Percentiles rank a stretch among this genome's conserved stretches.
phyloP scores from a whole-genome alignment of 345 rosid species.

The Eucalyptus microcorys region DNA sequence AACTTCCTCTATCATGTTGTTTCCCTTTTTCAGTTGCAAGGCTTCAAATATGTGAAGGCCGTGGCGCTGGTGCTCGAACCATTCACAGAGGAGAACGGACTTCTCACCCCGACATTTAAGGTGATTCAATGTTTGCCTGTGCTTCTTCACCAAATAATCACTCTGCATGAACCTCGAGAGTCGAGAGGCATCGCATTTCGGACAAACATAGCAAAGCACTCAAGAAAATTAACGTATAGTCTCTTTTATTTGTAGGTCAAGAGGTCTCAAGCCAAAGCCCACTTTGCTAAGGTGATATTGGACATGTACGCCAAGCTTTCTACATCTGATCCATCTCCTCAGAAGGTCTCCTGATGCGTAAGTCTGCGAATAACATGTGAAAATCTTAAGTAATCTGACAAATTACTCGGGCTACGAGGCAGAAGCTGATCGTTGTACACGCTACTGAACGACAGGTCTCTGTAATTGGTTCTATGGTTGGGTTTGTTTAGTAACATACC shows the following conservation, averaged over 20 bases:
- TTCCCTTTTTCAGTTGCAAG: constrained; percentile 40
- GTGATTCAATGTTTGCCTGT: constrained; percentile 6
- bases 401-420: neutral
- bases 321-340: constrained; percentile 8
- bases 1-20: neutral
- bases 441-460: neutral
- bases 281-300: constrained; percentile 52
- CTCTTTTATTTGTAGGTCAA: constrained; percentile 38
- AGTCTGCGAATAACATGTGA: neutral
- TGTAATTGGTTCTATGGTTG: neutral
- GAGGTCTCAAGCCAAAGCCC: constrained; percentile 73
- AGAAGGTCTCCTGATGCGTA: neutral
- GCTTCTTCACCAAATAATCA: neutral
- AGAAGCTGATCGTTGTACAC: neutral
- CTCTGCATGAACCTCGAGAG: neutral
- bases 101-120: constrained; percentile 86
- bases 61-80: constrained; percentile 74
- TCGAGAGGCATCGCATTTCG: neutral
- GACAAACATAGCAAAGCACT: neutral
- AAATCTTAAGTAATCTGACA: neutral
- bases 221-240: neutral
- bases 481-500: neutral
- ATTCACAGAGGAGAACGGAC: constrained; percentile 68
- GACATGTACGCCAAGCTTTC: constrained; percentile 60
- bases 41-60: constrained; percentile 72